phyloP scores from a whole-genome alignment of 331 rosid species.

The Erythrophleum ivorense region DNA sequence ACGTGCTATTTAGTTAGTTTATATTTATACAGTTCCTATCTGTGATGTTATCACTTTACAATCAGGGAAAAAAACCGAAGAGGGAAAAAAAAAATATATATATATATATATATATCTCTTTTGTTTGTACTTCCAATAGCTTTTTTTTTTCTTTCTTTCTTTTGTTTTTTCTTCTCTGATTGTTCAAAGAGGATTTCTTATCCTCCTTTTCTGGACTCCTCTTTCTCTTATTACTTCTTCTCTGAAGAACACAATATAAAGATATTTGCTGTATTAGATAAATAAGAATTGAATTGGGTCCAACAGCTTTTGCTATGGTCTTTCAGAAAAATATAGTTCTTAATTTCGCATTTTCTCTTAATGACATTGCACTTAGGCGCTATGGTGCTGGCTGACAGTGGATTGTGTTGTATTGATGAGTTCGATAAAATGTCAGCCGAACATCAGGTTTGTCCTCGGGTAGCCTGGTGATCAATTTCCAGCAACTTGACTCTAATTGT shows the following conservation, averaged over 20 bases:
- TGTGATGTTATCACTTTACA: neutral
- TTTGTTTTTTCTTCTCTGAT: neutral
- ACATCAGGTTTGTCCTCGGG: conserved; percentile 83
- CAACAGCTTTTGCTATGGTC: conserved; percentile 13
- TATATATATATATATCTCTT: too few species aligned
- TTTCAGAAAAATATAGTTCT: conserved; percentile 14
- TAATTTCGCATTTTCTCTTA: conserved; percentile 29
- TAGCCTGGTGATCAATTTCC: conserved; percentile 26
- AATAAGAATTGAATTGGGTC: conserved; percentile 31
- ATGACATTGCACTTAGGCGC: conserved; percentile 66
- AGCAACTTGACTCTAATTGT: conserved; percentile 30
- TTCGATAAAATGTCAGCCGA: conserved; percentile 97
- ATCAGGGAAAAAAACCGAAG: too few species aligned
- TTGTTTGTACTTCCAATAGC: neutral
- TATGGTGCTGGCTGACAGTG: conserved; percentile 95
- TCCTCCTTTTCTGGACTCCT: neutral
- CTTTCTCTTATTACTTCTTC: conserved; percentile 8
- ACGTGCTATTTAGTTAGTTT: conserved; percentile 15
- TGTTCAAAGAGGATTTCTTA: neutral
- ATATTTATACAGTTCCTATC: conserved; percentile 4
- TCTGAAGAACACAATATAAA: neutral
- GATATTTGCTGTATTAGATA: conserved; percentile 9
- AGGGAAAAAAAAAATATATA: too few species aligned
- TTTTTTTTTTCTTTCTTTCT: neutral
- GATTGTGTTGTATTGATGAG: conserved; percentile 94